Conservation (phyloP, 306 rosid genomes). For the Vigna angularis region DNA sequence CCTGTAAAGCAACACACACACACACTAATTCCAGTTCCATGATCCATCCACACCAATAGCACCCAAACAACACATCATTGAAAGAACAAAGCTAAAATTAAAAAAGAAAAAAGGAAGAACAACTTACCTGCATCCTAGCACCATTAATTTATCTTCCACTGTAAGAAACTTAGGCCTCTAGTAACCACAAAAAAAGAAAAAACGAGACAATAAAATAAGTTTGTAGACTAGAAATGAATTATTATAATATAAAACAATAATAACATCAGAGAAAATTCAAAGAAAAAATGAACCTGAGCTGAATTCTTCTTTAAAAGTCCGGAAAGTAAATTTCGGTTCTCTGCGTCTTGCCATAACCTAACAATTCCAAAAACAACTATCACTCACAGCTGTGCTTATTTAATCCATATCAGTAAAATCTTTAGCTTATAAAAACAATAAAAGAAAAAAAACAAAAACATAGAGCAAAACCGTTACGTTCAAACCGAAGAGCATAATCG, state of each 20-base stretch:
- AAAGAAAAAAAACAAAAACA: background rate
- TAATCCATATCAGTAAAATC: background rate
- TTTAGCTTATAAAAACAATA: background rate
- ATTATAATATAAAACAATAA: background rate
- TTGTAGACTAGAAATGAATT: constrained; percentile 20
- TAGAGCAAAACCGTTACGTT: background rate
- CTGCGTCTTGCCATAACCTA: constrained; percentile 99
- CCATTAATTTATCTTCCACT: constrained; percentile 85
- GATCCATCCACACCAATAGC: background rate
- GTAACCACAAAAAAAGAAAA: background rate
- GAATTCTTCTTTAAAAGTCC: constrained; percentile 69
- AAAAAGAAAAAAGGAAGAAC: background rate
- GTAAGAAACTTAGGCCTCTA: constrained; percentile 90
- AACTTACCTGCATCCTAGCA: constrained; percentile 86
- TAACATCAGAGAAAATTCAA: background rate
- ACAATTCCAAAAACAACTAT: constrained; percentile 25
- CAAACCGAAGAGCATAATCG: background rate
- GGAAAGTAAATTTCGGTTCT: constrained; percentile 75
- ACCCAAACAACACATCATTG: constrained; percentile 5
- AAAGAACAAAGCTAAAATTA: constrained; percentile 3
- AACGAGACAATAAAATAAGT: constrained; percentile 8
- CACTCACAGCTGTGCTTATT: background rate
- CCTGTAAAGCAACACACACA: constrained; percentile 48
- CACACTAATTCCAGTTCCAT: constrained; percentile 2
- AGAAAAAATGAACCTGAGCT: constrained; percentile 58